These are phyloP conservation scores for Phoma sp. DNA, from an alignment of 2,329 filamentous ascomycete genomes.

Conservation along the genomic window DNA sequence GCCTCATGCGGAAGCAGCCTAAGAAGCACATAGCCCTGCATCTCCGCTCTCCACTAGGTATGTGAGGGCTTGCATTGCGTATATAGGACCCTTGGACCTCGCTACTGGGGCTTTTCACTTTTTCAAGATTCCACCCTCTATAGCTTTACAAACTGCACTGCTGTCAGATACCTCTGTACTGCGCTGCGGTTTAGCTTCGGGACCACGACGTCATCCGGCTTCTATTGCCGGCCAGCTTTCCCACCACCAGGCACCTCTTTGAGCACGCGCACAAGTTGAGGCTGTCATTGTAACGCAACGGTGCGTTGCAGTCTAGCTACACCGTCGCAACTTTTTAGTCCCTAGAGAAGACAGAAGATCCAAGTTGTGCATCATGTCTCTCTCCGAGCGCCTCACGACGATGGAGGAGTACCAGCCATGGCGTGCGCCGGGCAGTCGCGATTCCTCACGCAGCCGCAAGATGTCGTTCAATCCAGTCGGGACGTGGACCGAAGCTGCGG, in stretches of 20 bases:
- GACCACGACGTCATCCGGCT: constrained; percentile 8
- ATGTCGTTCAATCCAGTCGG: constrained; percentile 58
- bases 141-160: neutral
- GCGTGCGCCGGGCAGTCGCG: constrained; percentile 47
- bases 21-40: constrained; percentile 18
- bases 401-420: constrained; percentile 52
- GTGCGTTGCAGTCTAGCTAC: neutral
- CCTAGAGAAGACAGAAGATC: neutral
- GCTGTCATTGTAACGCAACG: neutral
- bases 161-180: neutral
- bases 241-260: neutral
- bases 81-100: constrained; percentile 24
- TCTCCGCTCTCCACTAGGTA: constrained; percentile 20
- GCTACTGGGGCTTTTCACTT: neutral
- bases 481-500: constrained; percentile 51
- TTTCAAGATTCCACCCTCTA: neutral
- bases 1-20: constrained; percentile 19
- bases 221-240: constrained; percentile 2
- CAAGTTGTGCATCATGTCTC: constrained; percentile 42
- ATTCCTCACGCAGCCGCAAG: constrained; percentile 51
- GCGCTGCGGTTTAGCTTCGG: constrained; percentile 1
- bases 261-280: constrained; percentile 9
- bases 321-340: neutral
- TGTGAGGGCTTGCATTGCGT: constrained; percentile 12
- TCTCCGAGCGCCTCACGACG: constrained; percentile 48